Percentiles rank a stretch among this genome's conserved stretches.
Conservation (phyloP, 1,284 basidiomycete genomes). For the Austroboletus niveus region DNA sequence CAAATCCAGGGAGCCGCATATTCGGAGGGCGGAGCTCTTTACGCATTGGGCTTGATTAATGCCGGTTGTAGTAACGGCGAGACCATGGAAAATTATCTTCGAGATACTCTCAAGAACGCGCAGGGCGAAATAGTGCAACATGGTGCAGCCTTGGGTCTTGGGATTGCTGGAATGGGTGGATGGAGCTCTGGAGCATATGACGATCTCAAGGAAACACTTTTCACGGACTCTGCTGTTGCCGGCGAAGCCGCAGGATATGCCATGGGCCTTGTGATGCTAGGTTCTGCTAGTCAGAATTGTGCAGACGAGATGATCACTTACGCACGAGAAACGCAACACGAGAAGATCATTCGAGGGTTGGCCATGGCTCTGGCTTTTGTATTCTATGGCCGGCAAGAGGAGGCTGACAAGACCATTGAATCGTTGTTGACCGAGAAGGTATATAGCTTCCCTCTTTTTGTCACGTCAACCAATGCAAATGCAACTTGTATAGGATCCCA, state of each 20-base stretch:
- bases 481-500: constrained; percentile 69
- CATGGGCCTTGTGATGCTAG: constrained; percentile 96
- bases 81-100: constrained; percentile 70
- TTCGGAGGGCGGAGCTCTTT: constrained; percentile 91
- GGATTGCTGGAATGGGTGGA: constrained; percentile 90
- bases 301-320: constrained; percentile 94
- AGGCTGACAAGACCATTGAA: constrained; percentile 79
- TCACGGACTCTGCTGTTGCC: constrained; percentile 90
- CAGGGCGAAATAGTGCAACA: constrained; percentile 89
- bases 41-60: constrained; percentile 92
- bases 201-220: constrained; percentile 83
- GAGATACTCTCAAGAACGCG: constrained; percentile 71
- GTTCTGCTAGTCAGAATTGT: constrained; percentile 74
- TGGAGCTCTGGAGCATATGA: constrained; percentile 88
- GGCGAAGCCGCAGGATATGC: constrained; percentile 94
- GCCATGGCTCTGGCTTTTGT: constrained; percentile 90
- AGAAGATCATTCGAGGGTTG: constrained; percentile 95
- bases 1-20: constrained; percentile 75
- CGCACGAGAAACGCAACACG: constrained; percentile 93
- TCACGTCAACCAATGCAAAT: constrained; percentile 1
- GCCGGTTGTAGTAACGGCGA: constrained; percentile 78
- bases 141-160: constrained; percentile 91
- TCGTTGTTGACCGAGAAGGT: constrained; percentile 84
- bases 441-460: constrained; percentile 13
- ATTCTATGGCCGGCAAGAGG: constrained; percentile 88